These are phyloP conservation scores for Dichomitus squalens DNA, from an alignment of 1,284 basidiomycete genomes.

Conservation along the genomic window DNA sequence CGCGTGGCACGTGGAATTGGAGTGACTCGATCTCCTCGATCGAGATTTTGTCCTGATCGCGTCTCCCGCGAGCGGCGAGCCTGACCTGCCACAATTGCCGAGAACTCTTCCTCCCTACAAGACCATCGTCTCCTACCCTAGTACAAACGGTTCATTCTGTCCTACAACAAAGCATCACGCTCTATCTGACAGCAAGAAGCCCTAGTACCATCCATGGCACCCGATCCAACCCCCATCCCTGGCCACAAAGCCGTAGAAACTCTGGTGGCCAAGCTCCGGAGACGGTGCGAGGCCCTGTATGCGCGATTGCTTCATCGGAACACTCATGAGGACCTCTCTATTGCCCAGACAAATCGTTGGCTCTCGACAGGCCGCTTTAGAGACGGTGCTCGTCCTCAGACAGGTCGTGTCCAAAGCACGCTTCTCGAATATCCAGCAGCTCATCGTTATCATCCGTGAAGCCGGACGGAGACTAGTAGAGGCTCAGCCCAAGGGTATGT, in stretches of 20 bases:
- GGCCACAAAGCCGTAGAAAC: constrained; percentile 33
- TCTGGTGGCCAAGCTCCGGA: constrained; percentile 31
- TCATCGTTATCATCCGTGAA: constrained; percentile 79
- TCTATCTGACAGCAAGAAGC: too few species aligned
- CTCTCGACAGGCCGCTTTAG: constrained; percentile 85
- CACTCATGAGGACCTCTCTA: not conserved
- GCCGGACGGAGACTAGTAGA: constrained; percentile 83
- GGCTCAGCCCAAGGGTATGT: constrained; percentile 89
- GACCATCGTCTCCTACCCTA: too few species aligned
- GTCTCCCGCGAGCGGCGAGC: too few species aligned
- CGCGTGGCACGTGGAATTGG: too few species aligned
- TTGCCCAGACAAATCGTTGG: constrained; percentile 79
- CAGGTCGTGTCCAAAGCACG: constrained; percentile 88
- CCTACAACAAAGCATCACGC: too few species aligned
- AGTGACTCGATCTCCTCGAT: too few species aligned
- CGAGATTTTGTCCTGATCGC: too few species aligned
- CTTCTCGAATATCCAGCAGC: constrained; percentile 86
- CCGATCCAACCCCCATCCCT: constrained; percentile 25
- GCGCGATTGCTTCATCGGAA: not conserved
- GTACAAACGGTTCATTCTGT: too few species aligned
- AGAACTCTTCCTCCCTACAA: too few species aligned
- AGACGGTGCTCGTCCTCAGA: constrained; percentile 86
- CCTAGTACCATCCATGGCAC: constrained; percentile 22
- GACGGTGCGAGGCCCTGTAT: constrained; percentile 25
- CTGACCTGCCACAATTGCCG: too few species aligned